phyloP scores from a whole-genome alignment of 495 filamentous ascomycete genomes.

The Lophiotrema nucula region DNA sequence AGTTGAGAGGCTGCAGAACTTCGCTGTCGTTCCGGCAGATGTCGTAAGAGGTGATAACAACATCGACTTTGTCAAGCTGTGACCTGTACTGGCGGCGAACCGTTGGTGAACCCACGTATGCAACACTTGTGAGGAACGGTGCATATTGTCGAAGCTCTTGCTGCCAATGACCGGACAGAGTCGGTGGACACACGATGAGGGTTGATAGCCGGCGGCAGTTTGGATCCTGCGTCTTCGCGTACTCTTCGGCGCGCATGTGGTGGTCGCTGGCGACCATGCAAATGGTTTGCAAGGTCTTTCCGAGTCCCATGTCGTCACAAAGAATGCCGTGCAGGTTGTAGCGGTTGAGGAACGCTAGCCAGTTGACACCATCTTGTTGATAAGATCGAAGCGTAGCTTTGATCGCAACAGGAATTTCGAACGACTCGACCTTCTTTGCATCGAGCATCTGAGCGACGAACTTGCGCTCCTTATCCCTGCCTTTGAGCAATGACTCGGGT shows the following conservation, averaged over 20 bases:
- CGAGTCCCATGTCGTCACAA: slow-evolving; percentile 98
- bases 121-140: slow-evolving; percentile 82
- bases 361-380: slow-evolving; percentile 98
- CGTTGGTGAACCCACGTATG: slow-evolving; percentile 84
- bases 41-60: slow-evolving; percentile 97
- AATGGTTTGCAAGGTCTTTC: slow-evolving; percentile 94
- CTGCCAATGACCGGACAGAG: slow-evolving; percentile 98
- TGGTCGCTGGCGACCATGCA: slow-evolving; percentile 98
- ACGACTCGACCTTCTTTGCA: slow-evolving; percentile 90
- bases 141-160: slow-evolving; percentile 94
- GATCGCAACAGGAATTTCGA: slow-evolving; percentile 90
- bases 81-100: slow-evolving; percentile 70
- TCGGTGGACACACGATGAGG: slow-evolving; percentile 92
- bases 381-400: slow-evolving; percentile 94
- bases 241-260: slow-evolving; percentile 88
- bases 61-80: slow-evolving; percentile 70
- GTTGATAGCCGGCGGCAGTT: slow-evolving; percentile 82
- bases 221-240: slow-evolving; percentile 67
- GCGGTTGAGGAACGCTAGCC: slow-evolving; percentile 96
- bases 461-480: slow-evolving; percentile 86
- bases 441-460: slow-evolving; percentile 97
- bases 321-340: slow-evolving; percentile 98
- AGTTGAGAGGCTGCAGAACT: slow-evolving; percentile 74
- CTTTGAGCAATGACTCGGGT: slow-evolving; percentile 80
- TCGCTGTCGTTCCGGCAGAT: slow-evolving; percentile 93